Evolutionary conservation across 176 grass and related monocot genomes (phyloP).

Genomic region (Musa troglodytarum): DNA sequence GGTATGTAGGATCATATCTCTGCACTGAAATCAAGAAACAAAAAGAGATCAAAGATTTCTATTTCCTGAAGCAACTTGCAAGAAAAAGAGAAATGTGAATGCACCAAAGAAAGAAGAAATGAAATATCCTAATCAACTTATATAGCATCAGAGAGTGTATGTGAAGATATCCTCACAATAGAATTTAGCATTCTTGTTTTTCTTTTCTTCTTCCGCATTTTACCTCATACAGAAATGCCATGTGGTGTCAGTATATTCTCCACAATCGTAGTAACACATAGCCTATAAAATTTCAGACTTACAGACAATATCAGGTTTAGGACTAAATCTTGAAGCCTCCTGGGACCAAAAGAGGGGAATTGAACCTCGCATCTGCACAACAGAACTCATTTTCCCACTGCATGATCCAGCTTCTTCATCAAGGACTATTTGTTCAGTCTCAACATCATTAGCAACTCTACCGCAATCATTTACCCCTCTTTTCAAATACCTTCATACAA

Average conservation of each 20-base stretch:
- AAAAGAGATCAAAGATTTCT: constrained; percentile 21
- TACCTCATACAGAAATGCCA: neutral
- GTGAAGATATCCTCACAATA: too few relatives aligned
- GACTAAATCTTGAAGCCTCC: constrained; percentile 86
- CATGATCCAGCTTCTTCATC: constrained; percentile 79
- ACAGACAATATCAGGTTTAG: constrained; percentile 98
- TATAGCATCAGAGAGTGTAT: too few relatives aligned
- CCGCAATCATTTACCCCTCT: constrained; percentile 92
- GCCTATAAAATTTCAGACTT: constrained; percentile 18
- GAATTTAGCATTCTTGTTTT: neutral
- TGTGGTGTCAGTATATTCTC: neutral
- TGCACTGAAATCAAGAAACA: constrained; percentile 58
- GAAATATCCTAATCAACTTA: neutral
- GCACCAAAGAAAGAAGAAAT: neutral
- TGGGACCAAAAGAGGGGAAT: constrained; percentile 99
- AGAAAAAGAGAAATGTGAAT: neutral
- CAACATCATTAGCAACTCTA: constrained; percentile 97
- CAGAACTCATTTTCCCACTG: constrained; percentile 85
- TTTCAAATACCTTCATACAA: constrained; percentile 69
- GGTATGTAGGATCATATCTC: constrained; percentile 97
- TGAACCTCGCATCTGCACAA: constrained; percentile 94
- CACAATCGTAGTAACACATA: neutral
- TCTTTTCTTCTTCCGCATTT: neutral
- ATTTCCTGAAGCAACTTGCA: neutral
- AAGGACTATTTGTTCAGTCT: constrained; percentile 94